Evolutionary conservation across 1,284 basidiomycete genomes (phyloP), one percentile per base, ranked within the genome.

Genomic region (Sanghuangporus sanghuang): DNA sequence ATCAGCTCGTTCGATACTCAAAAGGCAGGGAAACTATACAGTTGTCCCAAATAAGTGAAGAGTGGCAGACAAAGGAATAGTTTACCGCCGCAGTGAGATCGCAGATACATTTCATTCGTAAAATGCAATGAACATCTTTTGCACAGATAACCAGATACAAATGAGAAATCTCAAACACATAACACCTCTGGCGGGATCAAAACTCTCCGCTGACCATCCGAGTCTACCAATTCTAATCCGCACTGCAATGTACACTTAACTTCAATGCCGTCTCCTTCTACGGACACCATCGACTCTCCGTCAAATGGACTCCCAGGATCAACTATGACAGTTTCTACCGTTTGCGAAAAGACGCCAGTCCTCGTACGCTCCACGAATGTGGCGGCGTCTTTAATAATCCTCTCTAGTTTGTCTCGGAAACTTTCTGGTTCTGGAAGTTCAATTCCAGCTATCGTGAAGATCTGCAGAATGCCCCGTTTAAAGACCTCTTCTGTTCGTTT

Each of bases 151-250:
- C 27, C 27, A 32, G 27, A 32, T 32, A 32, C 27, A 32, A 32
- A 32, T 32, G 27, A 12, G n/a, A 12, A 44, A 9, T 44, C 11
- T 14, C 42, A 44, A n/a, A n/a, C 42, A 21, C 49, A 32, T 36
- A 62, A 35, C 14, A 62, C 60, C 35, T 62, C 54, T 3, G 60
- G 53, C 27, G 44, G 38, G 39, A 62, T 6, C 39, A 62, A 32
- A 16, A 55, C 35, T n/a, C 21, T 23, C 11, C 21, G 21, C 53
- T 56, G 52, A 35, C 35, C 53, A 7, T 21, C 57, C 48, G 44
- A 35, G 18, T 42, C 44, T 27, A 38, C 23, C 18, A 36, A 53
- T 12, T 53, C 52, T 8, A 62, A 16, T 7, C 60, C 60, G 12
- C 55, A 39, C 18, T 44, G 40, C 27, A 56, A 56, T n/a, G 53